phyloP scores from a whole-genome alignment of 495 filamentous ascomycete species.

The Neurospora sp. region DNA sequence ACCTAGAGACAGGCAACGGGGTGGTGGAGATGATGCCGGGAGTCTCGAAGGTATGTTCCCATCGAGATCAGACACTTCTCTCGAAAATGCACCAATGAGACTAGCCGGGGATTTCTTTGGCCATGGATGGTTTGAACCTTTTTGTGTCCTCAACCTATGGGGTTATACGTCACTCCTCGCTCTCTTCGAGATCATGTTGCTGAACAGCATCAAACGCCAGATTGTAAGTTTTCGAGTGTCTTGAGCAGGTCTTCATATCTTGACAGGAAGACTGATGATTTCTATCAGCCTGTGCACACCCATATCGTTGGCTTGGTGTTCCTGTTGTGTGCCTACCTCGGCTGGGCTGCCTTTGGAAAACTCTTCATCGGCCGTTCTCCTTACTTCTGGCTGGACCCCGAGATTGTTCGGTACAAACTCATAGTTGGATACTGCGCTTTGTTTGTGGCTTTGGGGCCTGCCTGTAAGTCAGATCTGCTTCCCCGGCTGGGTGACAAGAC shows the following conservation, averaged over 20 bases:
- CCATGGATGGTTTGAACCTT: slow-evolving; percentile 25
- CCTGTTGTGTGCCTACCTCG: slow-evolving; percentile 32
- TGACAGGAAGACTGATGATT: background rate
- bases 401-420: slow-evolving; percentile 22
- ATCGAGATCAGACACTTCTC: background rate
- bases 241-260: background rate
- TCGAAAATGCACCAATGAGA: background rate
- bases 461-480: slow-evolving; percentile 21
- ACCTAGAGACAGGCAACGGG: slow-evolving; percentile 4
- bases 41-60: background rate
- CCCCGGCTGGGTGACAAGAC: background rate
- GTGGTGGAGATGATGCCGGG: background rate
- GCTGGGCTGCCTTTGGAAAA: slow-evolving; percentile 39
- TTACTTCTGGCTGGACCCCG: slow-evolving; percentile 41
- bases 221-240: slow-evolving; percentile 22
- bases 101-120: slow-evolving; percentile 20
- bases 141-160: slow-evolving; percentile 38
- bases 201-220: slow-evolving; percentile 41
- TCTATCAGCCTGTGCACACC: slow-evolving; percentile 24
- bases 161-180: slow-evolving; percentile 32
- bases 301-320: slow-evolving; percentile 29
- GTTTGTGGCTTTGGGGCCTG: slow-evolving; percentile 25
- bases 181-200: slow-evolving; percentile 33
- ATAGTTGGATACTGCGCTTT: slow-evolving; percentile 22
- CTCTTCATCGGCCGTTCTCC: slow-evolving; percentile 34